Evolutionary conservation across 805 yeast species (phyloP).

Genomic region (Metschnikowia anglica): DNA sequence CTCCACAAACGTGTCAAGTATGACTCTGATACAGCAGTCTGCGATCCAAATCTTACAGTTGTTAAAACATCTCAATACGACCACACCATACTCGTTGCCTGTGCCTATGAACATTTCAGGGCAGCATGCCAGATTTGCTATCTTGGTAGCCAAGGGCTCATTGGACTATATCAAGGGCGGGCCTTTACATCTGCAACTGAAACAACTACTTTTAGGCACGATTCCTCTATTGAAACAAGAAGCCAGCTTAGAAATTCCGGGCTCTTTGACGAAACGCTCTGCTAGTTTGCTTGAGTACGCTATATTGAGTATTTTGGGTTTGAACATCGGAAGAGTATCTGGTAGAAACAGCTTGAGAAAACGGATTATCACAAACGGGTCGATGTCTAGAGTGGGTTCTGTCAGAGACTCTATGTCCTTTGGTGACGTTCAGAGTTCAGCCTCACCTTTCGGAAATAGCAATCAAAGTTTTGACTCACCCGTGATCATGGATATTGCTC

Average conservation of each 20-base stretch:
- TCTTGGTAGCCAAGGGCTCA: conserved; percentile 70
- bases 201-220: conserved; percentile 51
- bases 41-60: conserved; percentile 58
- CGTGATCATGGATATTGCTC: too few species aligned
- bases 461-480: too few species aligned
- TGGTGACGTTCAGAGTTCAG: not conserved
- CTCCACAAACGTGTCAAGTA: conserved; percentile 46
- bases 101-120: conserved; percentile 63
- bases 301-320: conserved; percentile 59
- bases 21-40: conserved; percentile 67
- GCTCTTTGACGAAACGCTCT: conserved; percentile 53
- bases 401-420: not conserved
- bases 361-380: conserved; percentile 9
- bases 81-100: conserved; percentile 50
- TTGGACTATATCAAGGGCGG: conserved; percentile 85
- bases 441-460: not conserved
- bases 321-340: conserved; percentile 34
- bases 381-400: conserved; percentile 7
- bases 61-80: conserved; percentile 40
- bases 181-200: conserved; percentile 69
- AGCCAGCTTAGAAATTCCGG: conserved; percentile 51
- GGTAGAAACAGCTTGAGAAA: conserved; percentile 7
- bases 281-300: conserved; percentile 57
- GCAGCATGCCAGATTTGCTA: conserved; percentile 60
- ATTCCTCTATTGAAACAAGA: conserved; percentile 52